phyloP scores from a whole-genome alignment of 1,139 yeast genomes.

The Hansenula lynferdii region DNA sequence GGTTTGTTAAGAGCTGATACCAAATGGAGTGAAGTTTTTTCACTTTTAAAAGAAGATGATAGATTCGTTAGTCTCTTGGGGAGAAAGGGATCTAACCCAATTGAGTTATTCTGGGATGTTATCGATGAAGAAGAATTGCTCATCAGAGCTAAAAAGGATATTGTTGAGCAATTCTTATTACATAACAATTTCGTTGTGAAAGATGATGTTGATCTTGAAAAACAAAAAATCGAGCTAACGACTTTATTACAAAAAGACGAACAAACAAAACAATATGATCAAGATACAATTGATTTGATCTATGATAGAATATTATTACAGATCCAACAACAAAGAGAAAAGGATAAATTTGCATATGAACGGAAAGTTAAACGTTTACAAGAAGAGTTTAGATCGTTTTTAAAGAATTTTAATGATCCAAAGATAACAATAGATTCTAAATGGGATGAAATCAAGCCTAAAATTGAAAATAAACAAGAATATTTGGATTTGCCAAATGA shows the following conservation, averaged over 20 bases:
- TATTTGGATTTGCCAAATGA: slow-evolving; percentile 31
- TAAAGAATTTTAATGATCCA: slow-evolving; percentile 30
- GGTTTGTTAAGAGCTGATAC: slow-evolving; percentile 49
- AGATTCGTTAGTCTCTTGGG: slow-evolving; percentile 65
- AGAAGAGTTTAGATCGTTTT: slow-evolving; percentile 31
- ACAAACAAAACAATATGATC: slow-evolving; percentile 22
- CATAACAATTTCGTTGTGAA: slow-evolving; percentile 26
- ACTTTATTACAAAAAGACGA: slow-evolving; percentile 15
- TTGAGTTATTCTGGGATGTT: slow-evolving; percentile 75
- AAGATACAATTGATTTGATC: slow-evolving; percentile 25
- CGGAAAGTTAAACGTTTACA: slow-evolving; percentile 31
- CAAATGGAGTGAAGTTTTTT: slow-evolving; percentile 54
- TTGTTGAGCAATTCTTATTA: slow-evolving; percentile 47
- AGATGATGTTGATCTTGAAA: slow-evolving; percentile 10
- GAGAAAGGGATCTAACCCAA: slow-evolving; percentile 72
- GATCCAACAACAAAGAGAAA: slow-evolving; percentile 24
- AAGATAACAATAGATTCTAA: slow-evolving; percentile 23
- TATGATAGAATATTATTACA: slow-evolving; percentile 25
- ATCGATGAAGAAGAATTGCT: slow-evolving; percentile 58
- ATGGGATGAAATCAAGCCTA: slow-evolving; percentile 33
- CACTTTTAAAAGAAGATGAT: slow-evolving; percentile 48
- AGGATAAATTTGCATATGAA: slow-evolving; percentile 29
- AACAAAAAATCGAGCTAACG: slow-evolving; percentile 10
- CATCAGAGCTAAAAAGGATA: slow-evolving; percentile 54
- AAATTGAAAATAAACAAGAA: slow-evolving; percentile 29